Evolutionary conservation across 768 basidiomycete genomes (phyloP).

Genomic region (Rhodotorula sphaerocarpa): DNA sequence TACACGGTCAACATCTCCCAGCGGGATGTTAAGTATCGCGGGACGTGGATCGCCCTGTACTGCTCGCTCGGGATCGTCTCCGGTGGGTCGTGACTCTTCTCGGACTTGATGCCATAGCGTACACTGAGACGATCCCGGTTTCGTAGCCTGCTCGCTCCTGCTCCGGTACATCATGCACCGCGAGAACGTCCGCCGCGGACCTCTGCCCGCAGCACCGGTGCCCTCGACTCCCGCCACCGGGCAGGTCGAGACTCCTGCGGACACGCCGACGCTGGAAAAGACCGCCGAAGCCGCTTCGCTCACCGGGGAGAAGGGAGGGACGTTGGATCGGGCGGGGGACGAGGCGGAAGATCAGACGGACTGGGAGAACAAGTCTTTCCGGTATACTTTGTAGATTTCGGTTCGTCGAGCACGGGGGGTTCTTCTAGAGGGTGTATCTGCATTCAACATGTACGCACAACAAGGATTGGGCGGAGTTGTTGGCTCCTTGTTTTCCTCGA

Average conservation of each 20-base stretch:
- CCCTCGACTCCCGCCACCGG: too few relatives aligned
- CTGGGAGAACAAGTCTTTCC: conserved; percentile 2
- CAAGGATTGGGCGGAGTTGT: too few relatives aligned
- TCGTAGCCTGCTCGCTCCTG: conserved; percentile 51
- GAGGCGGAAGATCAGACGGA: conserved; percentile 25
- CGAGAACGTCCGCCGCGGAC: conserved; percentile 53
- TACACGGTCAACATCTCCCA: conserved; percentile 25
- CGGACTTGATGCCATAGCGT: background rate
- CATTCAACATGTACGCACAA: too few relatives aligned
- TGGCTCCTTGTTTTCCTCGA: too few relatives aligned
- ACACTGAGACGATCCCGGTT: too few relatives aligned
- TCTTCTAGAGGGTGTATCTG: too few relatives aligned
- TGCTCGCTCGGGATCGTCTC: conserved; percentile 18
- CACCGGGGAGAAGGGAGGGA: background rate
- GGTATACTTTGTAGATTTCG: conserved; percentile 9
- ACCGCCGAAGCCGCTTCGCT: too few relatives aligned
- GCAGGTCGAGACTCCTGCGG: too few relatives aligned
- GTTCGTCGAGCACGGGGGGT: too few relatives aligned
- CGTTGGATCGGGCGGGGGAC: conserved; percentile 31
- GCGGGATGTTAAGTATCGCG: conserved; percentile 12
- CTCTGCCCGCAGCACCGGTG: too few relatives aligned
- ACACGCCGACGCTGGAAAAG: too few relatives aligned
- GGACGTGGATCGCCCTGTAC: conserved; percentile 27
- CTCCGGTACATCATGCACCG: conserved; percentile 92
- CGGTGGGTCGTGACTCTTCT: background rate